Evolutionary conservation across 768 basidiomycete genomes (phyloP), one percentile per base, ranked within the genome.

Genomic region (button mushroom (Agaricus bisporus)): DNA sequence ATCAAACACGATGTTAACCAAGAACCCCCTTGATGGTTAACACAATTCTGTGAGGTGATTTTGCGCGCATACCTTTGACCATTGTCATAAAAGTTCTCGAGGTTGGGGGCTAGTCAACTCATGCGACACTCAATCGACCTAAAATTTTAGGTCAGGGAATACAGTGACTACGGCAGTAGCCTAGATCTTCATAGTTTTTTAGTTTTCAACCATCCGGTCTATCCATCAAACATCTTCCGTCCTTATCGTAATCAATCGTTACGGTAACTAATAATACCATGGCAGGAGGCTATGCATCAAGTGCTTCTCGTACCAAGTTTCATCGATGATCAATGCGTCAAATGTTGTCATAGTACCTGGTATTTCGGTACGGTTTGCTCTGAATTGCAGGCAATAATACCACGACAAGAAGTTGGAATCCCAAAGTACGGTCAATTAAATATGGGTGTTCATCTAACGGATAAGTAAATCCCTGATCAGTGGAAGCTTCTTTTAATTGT

Each of bases 331-430:
- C 52, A 54, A 41, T 38, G 25, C 39, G 48, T 54, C 52, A 54
- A 28, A 54, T 48, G 52, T 54, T 54, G 52, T 54, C 52, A 54
- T 54, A 54, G 52, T 36, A 54, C 45, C 46, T 54, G 45, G 46
- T 42, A 35, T 48, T 47, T 26, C 38, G 35, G 28, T 6, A 17
- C 26, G 39, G 32, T 48, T 32, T n/a, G 28, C 17, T 12, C 32
- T 11, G 18, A 38, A 52, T 7, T 22, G 15, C 32, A 37, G 28
- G 22, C 15, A 17, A 14, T 42, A 9, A 10, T 43, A 20, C 49
- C 29, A 42, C 39, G 28, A 15, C 22, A 28, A 50, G 41, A 43
- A 51, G 41, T 36, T 18, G 18, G n/a, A 43, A 42, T 43, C 7
- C 39, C 26, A n/a, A 28, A 7, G 25, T 37, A 26, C 26, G 39